Evolutionary conservation across 345 rosid genomes (phyloP), one percentile per base, ranked within the genome.

Genomic region (Gossypium australe): DNA sequence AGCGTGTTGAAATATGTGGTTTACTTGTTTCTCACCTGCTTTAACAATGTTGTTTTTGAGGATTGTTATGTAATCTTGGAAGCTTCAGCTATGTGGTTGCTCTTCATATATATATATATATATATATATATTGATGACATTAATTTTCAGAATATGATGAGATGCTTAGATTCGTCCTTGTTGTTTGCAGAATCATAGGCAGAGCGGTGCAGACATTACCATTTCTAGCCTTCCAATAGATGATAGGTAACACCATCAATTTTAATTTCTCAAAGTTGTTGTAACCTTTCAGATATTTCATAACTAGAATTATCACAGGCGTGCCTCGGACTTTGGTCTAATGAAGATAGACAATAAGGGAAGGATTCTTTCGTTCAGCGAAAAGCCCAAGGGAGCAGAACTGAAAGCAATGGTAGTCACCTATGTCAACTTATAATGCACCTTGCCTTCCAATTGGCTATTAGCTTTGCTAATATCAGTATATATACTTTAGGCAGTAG

Each of bases 261-360:
- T 58, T 67, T 9, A 45, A 52, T 65, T 18, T 5, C 45, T 34
- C 58, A 20, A 67, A 11, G n/a, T 24, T 18, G 12, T 9, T 4
- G 8, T 10, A 64, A 41, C 12, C 69, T n/a, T 70, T 52, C 52
- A 7, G 41, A 34, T 9, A 66, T 11, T 59, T 38, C 29, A 20
- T 22, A 13, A 9, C 52, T 48, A 12, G 3, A 56, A 18, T 45
- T 61, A 25, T 84, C 84, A 80, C 86, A 94, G 98, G 72, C 97
- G 98, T 78, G 98, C 98, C 81, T 91, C 98, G 72, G 96, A 91
- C 78, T 94, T 94, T 70, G 98, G 98, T 77, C 89, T 94, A 34
- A 91, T 94, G 98, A 94, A 91, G 92, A 92, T 94, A 63, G 91
- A 94, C 88, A 86, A 86, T 44, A 91, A 87, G 70, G 98, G 97